Evolutionary conservation across 345 rosid genomes (phyloP).

Genomic region (Salix koriyanagi): DNA sequence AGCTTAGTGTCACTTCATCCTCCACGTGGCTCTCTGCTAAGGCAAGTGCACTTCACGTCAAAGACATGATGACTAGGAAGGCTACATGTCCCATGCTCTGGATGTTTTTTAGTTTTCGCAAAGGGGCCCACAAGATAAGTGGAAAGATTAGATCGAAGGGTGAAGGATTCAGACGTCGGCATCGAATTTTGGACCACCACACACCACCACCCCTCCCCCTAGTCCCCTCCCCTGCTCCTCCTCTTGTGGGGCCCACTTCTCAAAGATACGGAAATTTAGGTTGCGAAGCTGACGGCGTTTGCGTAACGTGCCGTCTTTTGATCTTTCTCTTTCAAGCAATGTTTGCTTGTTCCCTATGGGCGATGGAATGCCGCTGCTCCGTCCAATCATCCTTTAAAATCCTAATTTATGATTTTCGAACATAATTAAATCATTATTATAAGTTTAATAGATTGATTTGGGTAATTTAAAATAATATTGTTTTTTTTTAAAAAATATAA

Average conservation of each 20-base stretch:
- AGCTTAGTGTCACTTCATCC: not conserved
- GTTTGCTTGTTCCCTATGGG: not conserved
- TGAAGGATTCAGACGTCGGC: constrained; percentile 48
- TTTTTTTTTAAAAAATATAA: too few relatives aligned
- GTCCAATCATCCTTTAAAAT: not conserved
- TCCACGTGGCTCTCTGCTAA: not conserved
- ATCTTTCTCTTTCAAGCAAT: not conserved
- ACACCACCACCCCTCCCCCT: constrained; percentile 3
- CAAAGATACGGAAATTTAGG: constrained; percentile 11
- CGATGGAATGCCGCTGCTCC: not conserved
- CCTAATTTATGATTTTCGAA: not conserved
- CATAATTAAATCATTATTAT: too few relatives aligned
- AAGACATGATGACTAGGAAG: not conserved
- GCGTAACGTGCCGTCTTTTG: not conserved
- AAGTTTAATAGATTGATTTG: too few relatives aligned
- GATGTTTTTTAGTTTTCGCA: not conserved
- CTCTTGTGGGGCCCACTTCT: constrained; percentile 22
- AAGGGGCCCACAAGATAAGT: constrained; percentile 24
- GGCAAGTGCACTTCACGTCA: not conserved
- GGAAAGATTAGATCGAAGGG: constrained; percentile 27
- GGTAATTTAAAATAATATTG: too few relatives aligned
- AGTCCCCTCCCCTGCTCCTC: not conserved
- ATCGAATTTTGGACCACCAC: constrained; percentile 39
- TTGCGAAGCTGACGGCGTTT: constrained; percentile 12
- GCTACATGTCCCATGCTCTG: too few relatives aligned